Conservation (phyloP, 768 basidiomycete species). For the Trametes villosa region DNA sequence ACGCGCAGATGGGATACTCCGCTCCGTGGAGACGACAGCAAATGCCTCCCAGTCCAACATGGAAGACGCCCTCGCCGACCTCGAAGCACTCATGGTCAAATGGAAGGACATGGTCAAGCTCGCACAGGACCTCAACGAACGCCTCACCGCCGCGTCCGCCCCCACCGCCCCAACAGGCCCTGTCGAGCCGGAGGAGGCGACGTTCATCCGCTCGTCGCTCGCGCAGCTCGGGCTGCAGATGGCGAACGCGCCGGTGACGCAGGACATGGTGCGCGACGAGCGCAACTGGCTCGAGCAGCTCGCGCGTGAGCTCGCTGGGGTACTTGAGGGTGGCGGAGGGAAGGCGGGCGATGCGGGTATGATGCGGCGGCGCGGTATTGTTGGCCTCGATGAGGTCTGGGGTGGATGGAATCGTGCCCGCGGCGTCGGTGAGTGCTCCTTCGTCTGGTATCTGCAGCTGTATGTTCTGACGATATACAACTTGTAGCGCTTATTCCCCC, state of each 20-base stretch:
- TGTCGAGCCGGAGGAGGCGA: constrained; percentile 78
- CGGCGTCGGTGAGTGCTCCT: constrained; percentile 85
- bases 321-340: constrained; percentile 57
- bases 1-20: constrained; percentile 76
- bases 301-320: constrained; percentile 76
- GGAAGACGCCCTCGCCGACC: constrained; percentile 78
- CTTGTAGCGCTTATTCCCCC: constrained; percentile 85
- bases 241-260: constrained; percentile 78
- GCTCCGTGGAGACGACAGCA: constrained; percentile 69
- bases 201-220: constrained; percentile 86
- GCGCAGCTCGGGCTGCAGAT: constrained; percentile 88
- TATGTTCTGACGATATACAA: too few relatives aligned
- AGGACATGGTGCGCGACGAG: constrained; percentile 88
- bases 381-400: constrained; percentile 93
- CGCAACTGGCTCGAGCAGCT: constrained; percentile 77
- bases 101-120: constrained; percentile 92
- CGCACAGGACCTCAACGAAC: constrained; percentile 86
- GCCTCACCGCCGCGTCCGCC: constrained; percentile 55
- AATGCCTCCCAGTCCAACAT: constrained; percentile 68
- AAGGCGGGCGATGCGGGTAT: constrained; percentile 52
- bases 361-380: constrained; percentile 79
- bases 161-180: constrained; percentile 22
- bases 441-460: too few relatives aligned
- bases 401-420: constrained; percentile 93
- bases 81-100: constrained; percentile 89